phyloP scores from a whole-genome alignment of 2,329 filamentous ascomycete genomes.

The Cladophialophora carrionii region DNA sequence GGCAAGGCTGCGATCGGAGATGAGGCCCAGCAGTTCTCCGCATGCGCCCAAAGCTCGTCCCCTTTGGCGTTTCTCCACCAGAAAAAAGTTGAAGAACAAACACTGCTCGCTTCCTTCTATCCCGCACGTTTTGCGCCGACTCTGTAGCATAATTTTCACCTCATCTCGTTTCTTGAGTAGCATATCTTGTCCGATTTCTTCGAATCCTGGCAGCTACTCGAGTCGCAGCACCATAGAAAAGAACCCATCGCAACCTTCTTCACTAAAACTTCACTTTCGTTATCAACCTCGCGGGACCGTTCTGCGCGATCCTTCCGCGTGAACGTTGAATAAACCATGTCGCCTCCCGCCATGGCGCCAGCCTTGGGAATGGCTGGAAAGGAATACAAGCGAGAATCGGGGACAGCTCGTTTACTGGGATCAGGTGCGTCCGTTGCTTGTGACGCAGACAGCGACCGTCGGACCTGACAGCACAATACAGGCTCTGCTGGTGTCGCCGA shows the following conservation, averaged over 20 bases:
- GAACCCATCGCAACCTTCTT: not conserved
- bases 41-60: not conserved
- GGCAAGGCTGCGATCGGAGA: slow-evolving; percentile 13
- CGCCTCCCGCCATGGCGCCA: slow-evolving; percentile 37
- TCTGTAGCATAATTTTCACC: not conserved
- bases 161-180: not conserved
- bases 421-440: slow-evolving; percentile 65
- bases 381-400: slow-evolving; percentile 82
- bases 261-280: not conserved
- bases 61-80: slow-evolving; percentile 9
- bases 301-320: not conserved
- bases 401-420: slow-evolving; percentile 81
- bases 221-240: not conserved
- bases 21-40: slow-evolving; percentile 6
- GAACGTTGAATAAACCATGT: slow-evolving; percentile 21
- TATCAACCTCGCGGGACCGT: not conserved
- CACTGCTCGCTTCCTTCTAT: not conserved
- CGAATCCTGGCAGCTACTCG: not conserved
- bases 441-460: slow-evolving; percentile 34
- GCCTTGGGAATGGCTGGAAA: slow-evolving; percentile 54
- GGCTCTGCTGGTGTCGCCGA: slow-evolving; percentile 92
- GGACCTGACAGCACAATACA: slow-evolving; percentile 47
- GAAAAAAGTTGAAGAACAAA: slow-evolving; percentile 13
- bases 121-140: not conserved
- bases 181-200: not conserved